Conservation (phyloP, 2,329 filamentous ascomycete species). For the Trichoderma lentiforme region DNA sequence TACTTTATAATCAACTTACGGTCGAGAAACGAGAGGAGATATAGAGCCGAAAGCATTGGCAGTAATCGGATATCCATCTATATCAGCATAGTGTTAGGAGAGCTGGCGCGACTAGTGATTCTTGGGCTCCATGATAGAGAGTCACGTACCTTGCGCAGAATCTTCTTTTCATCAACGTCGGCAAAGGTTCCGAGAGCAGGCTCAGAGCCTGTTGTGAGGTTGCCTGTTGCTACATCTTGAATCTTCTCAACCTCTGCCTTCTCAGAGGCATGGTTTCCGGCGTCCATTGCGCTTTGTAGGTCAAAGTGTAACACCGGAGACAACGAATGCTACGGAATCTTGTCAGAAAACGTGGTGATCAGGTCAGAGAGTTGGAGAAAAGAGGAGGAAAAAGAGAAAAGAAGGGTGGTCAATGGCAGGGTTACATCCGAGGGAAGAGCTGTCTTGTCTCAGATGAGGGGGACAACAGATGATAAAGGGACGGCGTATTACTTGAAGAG, state of each 20-base stretch:
- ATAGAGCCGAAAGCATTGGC: slow-evolving; percentile 64
- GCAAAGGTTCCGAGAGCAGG: background rate
- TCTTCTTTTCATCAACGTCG: slow-evolving; percentile 46
- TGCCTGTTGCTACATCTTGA: background rate
- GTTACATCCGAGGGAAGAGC: background rate
- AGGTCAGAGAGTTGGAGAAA: background rate
- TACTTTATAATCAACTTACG: slow-evolving; percentile 32
- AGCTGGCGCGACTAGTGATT: background rate
- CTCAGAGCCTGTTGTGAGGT: background rate
- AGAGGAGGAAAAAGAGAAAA: background rate
- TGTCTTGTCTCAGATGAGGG: slow-evolving; percentile 8
- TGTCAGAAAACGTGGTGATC: background rate
- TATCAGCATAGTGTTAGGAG: slow-evolving; percentile 8
- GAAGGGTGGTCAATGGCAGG: background rate
- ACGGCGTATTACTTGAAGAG: background rate
- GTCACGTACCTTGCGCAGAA: slow-evolving; percentile 51
- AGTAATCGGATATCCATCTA: slow-evolving; percentile 52
- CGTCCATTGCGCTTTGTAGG: background rate
- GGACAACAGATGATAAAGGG: background rate
- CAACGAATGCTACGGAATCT: background rate
- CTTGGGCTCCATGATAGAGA: too few relatives aligned
- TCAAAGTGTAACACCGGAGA: background rate
- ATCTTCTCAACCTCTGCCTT: slow-evolving; percentile 15
- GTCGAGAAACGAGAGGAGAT: slow-evolving; percentile 67
- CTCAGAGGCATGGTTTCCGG: background rate